A percentile compares a stretch with the other conserved stretches of the same genome.
Conservation (phyloP, 169 alveolate genomes). For the Eimeria sp. region DNA sequence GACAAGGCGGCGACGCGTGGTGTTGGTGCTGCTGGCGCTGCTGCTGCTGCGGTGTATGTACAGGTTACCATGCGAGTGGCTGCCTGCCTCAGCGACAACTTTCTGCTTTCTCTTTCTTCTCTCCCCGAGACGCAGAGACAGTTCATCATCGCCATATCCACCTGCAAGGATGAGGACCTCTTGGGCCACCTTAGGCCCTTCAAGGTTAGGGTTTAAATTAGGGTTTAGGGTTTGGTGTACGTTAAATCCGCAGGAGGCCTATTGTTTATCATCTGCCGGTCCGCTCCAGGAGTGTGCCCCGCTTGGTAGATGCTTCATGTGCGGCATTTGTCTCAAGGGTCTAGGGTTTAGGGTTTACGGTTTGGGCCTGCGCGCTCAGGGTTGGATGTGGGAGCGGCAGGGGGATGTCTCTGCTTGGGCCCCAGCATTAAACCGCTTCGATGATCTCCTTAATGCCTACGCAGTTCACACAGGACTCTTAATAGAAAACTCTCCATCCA, state of each 20-base stretch:
- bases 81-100: conserved; percentile 81
- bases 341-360: conserved; percentile 9
- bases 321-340: background rate
- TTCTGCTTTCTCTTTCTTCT: conserved; percentile 72
- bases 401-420: conserved; percentile 84
- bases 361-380: conserved; percentile 29
- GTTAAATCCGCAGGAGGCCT: background rate
- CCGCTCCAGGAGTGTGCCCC: background rate
- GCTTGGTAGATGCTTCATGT: background rate
- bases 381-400: conserved; percentile 83
- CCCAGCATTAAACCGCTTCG: conserved; percentile 78
- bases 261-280: background rate
- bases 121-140: conserved; percentile 82
- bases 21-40: conserved; percentile 5
- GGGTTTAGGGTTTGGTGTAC: conserved; percentile 18
- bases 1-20: background rate
- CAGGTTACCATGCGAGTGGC: conserved; percentile 66
- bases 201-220: conserved; percentile 10
- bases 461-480: conserved; percentile 70
- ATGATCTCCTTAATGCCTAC: conserved; percentile 64
- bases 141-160: conserved; percentile 68
- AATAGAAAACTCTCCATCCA: background rate
- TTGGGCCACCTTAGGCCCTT: conserved; percentile 79
- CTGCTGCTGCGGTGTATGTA: conserved; percentile 51
- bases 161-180: conserved; percentile 78